Percentiles rank a stretch among this genome's conserved stretches.
Evolutionary conservation across 345 rosid species (phyloP).

Genomic region (Aquilaria malaccensis): DNA sequence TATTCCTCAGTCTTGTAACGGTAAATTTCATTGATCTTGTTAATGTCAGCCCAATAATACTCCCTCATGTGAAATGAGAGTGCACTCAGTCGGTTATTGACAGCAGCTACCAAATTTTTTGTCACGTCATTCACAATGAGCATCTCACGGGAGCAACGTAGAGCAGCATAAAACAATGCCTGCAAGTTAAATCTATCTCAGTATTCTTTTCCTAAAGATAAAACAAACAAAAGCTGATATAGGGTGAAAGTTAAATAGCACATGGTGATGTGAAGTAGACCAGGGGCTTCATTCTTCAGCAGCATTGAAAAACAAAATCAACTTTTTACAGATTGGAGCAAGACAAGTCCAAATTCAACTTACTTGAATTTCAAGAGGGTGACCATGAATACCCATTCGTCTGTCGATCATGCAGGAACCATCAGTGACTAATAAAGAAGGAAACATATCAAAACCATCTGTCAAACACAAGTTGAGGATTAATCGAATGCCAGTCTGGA

Average conservation of each 20-base stretch:
- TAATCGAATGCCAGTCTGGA: constrained; percentile 88
- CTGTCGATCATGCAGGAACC: constrained; percentile 98
- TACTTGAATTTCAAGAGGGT: constrained; percentile 97
- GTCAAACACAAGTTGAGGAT: constrained; percentile 72
- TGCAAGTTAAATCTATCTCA: constrained; percentile 17
- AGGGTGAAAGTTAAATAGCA: background rate
- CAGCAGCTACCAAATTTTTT: constrained; percentile 71
- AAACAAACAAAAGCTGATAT: no score
- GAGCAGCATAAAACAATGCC: constrained; percentile 88
- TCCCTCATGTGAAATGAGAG: constrained; percentile 87
- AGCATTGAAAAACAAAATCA: background rate
- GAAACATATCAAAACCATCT: constrained; percentile 98
- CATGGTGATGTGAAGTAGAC: constrained; percentile 1
- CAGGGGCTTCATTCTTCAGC: background rate
- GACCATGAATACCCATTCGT: constrained; percentile 97
- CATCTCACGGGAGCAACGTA: constrained; percentile 90
- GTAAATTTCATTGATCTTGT: constrained; percentile 85
- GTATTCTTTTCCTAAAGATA: no score
- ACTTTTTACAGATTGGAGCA: background rate
- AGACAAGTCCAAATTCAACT: constrained; percentile 9
- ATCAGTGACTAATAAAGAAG: constrained; percentile 85
- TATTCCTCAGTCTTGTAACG: constrained; percentile 96
- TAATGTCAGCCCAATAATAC: constrained; percentile 85
- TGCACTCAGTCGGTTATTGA: constrained; percentile 81
- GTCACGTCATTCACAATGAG: constrained; percentile 76